Conservation (phyloP, 2,329 filamentous ascomycete species). For the Penicillium sp. region DNA sequence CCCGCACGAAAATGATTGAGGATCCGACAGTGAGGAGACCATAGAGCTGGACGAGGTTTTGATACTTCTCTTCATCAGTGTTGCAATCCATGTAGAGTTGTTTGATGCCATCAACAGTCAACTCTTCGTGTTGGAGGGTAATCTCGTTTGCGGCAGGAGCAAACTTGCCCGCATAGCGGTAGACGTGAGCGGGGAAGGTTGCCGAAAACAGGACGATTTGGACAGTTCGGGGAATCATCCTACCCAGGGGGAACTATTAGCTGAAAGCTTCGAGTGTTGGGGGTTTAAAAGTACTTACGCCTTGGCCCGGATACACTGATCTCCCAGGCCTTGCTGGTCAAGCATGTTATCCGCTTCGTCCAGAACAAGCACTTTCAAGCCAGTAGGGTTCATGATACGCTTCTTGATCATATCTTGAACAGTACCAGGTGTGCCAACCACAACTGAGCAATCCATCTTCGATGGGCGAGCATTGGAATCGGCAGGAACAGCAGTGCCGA, state of each 20-base stretch:
- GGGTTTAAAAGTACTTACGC: slow-evolving; percentile 55
- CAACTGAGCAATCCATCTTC: slow-evolving; percentile 70
- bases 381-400: slow-evolving; percentile 68
- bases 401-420: slow-evolving; percentile 83
- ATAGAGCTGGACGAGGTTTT: slow-evolving; percentile 86
- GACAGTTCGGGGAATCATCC: slow-evolving; percentile 69
- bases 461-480: slow-evolving; percentile 68
- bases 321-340: slow-evolving; percentile 89
- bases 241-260: slow-evolving; percentile 43
- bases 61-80: slow-evolving; percentile 78
- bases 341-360: slow-evolving; percentile 99
- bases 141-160: slow-evolving; percentile 84
- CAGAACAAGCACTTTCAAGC: slow-evolving; percentile 80
- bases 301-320: slow-evolving; percentile 91
- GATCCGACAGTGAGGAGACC: slow-evolving; percentile 95
- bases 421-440: slow-evolving; percentile 93
- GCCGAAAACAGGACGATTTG: slow-evolving; percentile 95
- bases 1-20: slow-evolving; percentile 96
- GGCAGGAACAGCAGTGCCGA: slow-evolving; percentile 78
- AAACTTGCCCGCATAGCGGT: slow-evolving; percentile 78
- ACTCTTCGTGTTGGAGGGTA: slow-evolving; percentile 82
- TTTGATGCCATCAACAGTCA: slow-evolving; percentile 95
- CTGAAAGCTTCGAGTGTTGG: slow-evolving; percentile 11
- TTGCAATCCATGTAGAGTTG: slow-evolving; percentile 97
- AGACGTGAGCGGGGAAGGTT: slow-evolving; percentile 83